These are phyloP conservation scores for Salicornia ramosissima DNA, from an alignment of 148 eudicot species.

Conservation along the genomic window DNA sequence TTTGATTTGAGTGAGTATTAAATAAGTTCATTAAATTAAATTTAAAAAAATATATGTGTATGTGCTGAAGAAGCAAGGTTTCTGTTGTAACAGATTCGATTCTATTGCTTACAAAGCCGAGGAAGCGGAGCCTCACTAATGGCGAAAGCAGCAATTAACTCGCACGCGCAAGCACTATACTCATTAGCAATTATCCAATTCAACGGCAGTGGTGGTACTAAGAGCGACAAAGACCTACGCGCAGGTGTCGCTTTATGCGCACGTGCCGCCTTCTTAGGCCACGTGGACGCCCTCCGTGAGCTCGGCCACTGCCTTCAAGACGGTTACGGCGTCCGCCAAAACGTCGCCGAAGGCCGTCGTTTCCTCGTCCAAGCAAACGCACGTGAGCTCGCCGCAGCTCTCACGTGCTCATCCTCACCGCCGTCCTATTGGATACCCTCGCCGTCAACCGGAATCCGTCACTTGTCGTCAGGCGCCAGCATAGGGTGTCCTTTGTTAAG, in stretches of 20 bases:
- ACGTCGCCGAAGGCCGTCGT: constrained; percentile 72
- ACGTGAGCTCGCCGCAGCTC: constrained; percentile 67
- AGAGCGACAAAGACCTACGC: constrained; percentile 66
- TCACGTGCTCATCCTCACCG: constrained; percentile 26
- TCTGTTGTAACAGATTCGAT: constrained; percentile 47
- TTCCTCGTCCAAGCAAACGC: constrained; percentile 93
- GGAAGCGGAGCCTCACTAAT: constrained; percentile 62
- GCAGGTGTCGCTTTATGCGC: constrained; percentile 92
- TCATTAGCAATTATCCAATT: constrained; percentile 77
- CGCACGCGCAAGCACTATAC: constrained; percentile 66
- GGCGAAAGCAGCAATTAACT: constrained; percentile 73
- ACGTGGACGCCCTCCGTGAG: constrained; percentile 85
- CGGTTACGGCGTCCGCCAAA: constrained; percentile 92
- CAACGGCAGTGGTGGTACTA: constrained; percentile 81
- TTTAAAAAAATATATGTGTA: no score
- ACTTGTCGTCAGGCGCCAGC: background rate
- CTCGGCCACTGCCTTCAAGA: constrained; percentile 95
- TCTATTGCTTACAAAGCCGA: constrained; percentile 62
- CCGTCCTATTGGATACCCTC: background rate
- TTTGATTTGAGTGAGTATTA: background rate
- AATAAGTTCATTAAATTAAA: no score
- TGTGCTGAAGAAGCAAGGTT: background rate
- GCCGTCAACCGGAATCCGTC: background rate
- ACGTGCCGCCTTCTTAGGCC: constrained; percentile 86
- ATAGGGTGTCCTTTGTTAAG: constrained; percentile 64